Evolutionary conservation across 2,329 filamentous ascomycete genomes (phyloP), one percentile per base, ranked within the genome.

Genomic region (Curvularia sp.): DNA sequence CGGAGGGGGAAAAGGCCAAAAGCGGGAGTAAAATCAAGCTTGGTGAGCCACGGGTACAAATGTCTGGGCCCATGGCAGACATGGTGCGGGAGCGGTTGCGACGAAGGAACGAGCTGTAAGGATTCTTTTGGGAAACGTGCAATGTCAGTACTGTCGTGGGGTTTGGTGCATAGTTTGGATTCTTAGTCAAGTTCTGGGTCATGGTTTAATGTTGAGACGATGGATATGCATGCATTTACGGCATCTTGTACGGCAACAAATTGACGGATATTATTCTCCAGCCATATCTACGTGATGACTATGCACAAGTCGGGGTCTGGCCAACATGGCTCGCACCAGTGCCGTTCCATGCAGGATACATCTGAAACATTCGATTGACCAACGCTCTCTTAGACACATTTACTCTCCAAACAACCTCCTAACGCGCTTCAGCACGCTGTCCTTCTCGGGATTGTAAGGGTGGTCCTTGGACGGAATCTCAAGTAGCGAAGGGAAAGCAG

Each of bases 401-500:
- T 86, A 93, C 81, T 93, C 88, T 66, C 88, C 88, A 78, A 89
- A 89, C 63, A 91, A 73, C 71, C 88, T 86, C 76, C 86, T 83
- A 65, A 99, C 95, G 67, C 95, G 86, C 81, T 93, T 91, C 80
- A 99, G 79, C 43, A 99, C 94, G 75, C 94, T 98, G 78, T 99
- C 95, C 83, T 99, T 99, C 81, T 99, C 95, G 0, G 95, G 95
- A 72, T 99, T 94, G 75, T 99, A 99, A 2, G 95, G 95, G 77
- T 99, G 95, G 78, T 99, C 95, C 84, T 99, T 99, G 81, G 92
- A 96, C 24, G 95, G 95, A 61, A 99, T 98, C 79, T 99, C 95
- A 57, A 99, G 87, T 54, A 99, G 86, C 22, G 93, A 89, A n/a
- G 95, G 95, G 80, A 99, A 99, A 4, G 95, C 93, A 49, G 94